A percentile compares a stretch with the other conserved stretches of the same genome.
Conservation (phyloP, 768 basidiomycete genomes). For the Tricholoma terreum region DNA sequence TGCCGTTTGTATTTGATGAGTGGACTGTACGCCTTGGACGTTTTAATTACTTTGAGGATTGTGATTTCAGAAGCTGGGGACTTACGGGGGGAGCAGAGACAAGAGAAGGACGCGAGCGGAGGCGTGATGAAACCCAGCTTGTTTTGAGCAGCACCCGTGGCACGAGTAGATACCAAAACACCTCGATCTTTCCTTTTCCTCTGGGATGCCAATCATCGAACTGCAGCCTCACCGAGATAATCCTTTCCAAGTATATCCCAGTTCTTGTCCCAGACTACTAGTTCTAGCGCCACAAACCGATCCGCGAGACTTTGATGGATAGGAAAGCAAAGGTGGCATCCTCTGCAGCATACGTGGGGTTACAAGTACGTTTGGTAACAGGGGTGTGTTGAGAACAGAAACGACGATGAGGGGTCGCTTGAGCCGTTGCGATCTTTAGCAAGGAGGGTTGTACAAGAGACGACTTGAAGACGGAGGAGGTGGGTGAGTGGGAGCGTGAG, state of each 20-base stretch:
- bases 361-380: conserved; percentile 66
- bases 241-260: conserved; percentile 89
- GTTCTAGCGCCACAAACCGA: conserved; percentile 69
- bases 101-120: conserved; percentile 59
- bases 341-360: conserved; percentile 61
- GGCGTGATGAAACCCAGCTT: conserved; percentile 47
- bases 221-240: conserved; percentile 84
- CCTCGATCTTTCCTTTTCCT: conserved; percentile 30
- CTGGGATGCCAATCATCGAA: conserved; percentile 78
- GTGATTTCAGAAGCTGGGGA: conserved; percentile 12
- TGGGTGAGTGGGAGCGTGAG: conserved; percentile 54
- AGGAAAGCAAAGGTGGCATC: conserved; percentile 86
- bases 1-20: conserved; percentile 49
- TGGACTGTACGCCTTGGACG: conserved; percentile 62
- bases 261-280: conserved; percentile 94
- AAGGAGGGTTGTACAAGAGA: conserved; percentile 59
- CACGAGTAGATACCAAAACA: conserved; percentile 34
- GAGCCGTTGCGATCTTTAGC: conserved; percentile 65
- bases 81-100: conserved; percentile 77
- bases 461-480: conserved; percentile 64
- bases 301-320: conserved; percentile 76
- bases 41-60: background rate
- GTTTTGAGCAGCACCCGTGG: conserved; percentile 40
- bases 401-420: conserved; percentile 69
- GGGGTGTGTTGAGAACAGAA: conserved; percentile 67